Conservation (phyloP, 805 yeast species). For the Nakazawaea siamensis region DNA sequence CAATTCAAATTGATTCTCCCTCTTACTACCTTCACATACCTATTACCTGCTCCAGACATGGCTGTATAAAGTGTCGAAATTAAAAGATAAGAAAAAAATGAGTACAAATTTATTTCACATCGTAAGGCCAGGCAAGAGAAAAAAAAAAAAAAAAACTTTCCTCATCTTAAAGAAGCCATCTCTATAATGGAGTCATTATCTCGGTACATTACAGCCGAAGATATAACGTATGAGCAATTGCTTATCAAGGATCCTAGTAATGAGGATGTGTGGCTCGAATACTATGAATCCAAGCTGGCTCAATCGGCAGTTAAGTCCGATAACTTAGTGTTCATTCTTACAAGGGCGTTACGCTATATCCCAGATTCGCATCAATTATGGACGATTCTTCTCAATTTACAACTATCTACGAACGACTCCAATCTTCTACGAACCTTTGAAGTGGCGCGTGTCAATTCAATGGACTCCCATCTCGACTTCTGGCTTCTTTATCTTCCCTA, state of each 20-base stretch:
- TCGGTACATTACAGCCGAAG: conserved; percentile 18
- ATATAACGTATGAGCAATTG: conserved; percentile 27
- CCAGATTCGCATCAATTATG: conserved; percentile 46
- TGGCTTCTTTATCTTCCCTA: conserved; percentile 47
- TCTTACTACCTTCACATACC: conserved; percentile 18
- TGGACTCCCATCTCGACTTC: conserved; percentile 36
- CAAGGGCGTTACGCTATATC: conserved; percentile 39
- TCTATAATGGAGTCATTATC: too few relatives aligned
- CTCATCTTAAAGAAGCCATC: too few relatives aligned
- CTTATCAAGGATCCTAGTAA: conserved; percentile 26
- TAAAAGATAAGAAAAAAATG: too few relatives aligned
- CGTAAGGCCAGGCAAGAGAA: not conserved
- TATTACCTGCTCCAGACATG: conserved; percentile 62
- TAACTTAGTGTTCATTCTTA: conserved; percentile 36
- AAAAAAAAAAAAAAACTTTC: not conserved
- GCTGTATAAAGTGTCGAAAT: not conserved
- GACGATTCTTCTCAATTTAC: conserved; percentile 37
- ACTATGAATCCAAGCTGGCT: conserved; percentile 27
- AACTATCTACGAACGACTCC: conserved; percentile 17
- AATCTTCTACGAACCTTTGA: conserved; percentile 28
- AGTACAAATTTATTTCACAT: not conserved
- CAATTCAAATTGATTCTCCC: too few relatives aligned
- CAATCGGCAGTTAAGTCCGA: conserved; percentile 16
- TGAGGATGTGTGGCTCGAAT: conserved; percentile 36
- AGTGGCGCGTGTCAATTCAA: conserved; percentile 28